Conservation (phyloP, 768 basidiomycete genomes). For the Sporobolomyces phaffii region DNA sequence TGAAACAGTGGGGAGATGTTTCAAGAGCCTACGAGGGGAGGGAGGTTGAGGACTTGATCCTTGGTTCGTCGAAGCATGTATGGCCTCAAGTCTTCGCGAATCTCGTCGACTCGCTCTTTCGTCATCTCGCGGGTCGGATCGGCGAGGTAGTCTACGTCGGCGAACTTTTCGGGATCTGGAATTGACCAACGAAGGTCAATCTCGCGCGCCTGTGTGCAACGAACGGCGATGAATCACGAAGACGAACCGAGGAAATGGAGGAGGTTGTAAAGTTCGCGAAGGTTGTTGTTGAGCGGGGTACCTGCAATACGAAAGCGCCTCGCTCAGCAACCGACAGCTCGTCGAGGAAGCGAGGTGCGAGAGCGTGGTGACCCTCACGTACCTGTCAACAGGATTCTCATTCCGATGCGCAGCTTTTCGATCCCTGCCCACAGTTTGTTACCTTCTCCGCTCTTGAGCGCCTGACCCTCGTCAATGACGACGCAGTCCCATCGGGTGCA, state of each 20-base stretch:
- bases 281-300: constrained; percentile 95
- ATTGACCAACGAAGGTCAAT: background rate
- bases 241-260: constrained; percentile 72
- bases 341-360: constrained; percentile 58
- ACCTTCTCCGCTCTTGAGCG: constrained; percentile 70
- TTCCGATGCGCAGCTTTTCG: constrained; percentile 9
- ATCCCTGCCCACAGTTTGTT: constrained; percentile 18
- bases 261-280: constrained; percentile 90
- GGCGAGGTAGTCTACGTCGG: constrained; percentile 66
- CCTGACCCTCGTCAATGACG: constrained; percentile 68
- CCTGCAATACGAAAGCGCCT: too few species aligned
- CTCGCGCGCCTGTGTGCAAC: constrained; percentile 40
- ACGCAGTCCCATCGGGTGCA: constrained; percentile 91
- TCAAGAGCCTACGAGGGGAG: constrained; percentile 35
- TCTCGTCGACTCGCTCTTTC: constrained; percentile 69
- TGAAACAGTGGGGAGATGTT: too few species aligned
- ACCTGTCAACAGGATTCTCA: constrained; percentile 58
- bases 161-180: constrained; percentile 63
- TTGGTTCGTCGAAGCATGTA: constrained; percentile 93
- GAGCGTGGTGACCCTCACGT: constrained; percentile 71
- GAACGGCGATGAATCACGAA: background rate
- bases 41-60: constrained; percentile 43
- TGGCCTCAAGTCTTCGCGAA: constrained; percentile 69
- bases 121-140: constrained; percentile 69
- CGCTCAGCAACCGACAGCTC: too few species aligned